Percentiles rank a stretch among this genome's conserved stretches.
Conservation (phyloP, 129 eudicot genomes). For the Logfia minima region DNA sequence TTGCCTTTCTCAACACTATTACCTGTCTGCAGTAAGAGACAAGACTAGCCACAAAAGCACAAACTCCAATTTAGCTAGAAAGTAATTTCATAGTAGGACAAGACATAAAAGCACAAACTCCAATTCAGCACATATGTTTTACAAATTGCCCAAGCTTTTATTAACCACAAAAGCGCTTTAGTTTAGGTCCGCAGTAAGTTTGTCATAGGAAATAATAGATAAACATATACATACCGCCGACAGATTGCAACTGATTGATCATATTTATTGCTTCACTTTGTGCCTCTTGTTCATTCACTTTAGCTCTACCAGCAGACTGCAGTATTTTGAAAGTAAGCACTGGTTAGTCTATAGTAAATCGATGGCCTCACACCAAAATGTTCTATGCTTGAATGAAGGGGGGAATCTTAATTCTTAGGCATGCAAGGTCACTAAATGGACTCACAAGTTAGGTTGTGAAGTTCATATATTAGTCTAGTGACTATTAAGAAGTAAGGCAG, state of each 20-base stretch:
- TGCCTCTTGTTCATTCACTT: constrained; percentile 39
- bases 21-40: no score
- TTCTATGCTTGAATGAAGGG: not conserved
- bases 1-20: no score
- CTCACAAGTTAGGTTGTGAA: not conserved
- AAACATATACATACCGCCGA: constrained; percentile 44
- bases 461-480: not conserved
- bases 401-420: not conserved
- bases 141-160: not conserved
- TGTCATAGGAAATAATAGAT: not conserved
- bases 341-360: not conserved
- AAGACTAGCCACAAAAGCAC: no score
- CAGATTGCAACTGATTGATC: constrained; percentile 32
- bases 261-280: constrained; percentile 37
- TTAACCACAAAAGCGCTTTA: not conserved
- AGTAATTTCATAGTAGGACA: no score
- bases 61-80: no score
- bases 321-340: constrained; percentile 23
- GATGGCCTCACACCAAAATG: not conserved
- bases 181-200: not conserved
- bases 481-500: constrained; percentile 20
- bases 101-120: no score
- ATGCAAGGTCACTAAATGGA: not conserved
- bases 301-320: constrained; percentile 87
- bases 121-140: no score